Evolutionary conservation across 495 filamentous ascomycete species (phyloP).

Genomic region (Penicillium malachiteum): DNA sequence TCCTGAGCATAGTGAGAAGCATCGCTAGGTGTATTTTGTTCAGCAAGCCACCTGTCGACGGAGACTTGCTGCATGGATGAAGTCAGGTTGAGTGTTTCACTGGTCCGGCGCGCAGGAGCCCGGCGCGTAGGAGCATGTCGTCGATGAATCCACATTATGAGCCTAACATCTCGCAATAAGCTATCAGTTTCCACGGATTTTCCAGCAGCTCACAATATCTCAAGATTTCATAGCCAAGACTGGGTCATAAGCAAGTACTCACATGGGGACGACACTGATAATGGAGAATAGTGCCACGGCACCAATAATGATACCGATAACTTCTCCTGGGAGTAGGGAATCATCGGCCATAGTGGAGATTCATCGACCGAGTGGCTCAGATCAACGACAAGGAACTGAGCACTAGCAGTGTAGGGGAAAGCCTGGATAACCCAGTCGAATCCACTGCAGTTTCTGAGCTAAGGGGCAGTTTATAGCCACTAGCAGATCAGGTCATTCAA

Average conservation of each 20-base stretch:
- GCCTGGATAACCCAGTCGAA: too few species aligned
- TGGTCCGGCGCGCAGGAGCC: not conserved
- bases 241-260: constrained; percentile 17
- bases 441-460: too few species aligned
- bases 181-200: too few species aligned
- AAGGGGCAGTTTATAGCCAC: too few species aligned
- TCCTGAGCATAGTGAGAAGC: not conserved
- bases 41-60: not conserved
- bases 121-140: constrained; percentile 9
- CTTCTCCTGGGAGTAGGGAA: constrained; percentile 22
- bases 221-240: constrained; percentile 7
- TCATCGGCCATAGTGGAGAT: constrained; percentile 27
- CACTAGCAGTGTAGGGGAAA: constrained; percentile 13
- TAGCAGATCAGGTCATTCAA: too few species aligned
- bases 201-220: too few species aligned
- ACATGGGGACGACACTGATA: constrained; percentile 38
- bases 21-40: not conserved
- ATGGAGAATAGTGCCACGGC: constrained; percentile 29
- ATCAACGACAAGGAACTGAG: constrained; percentile 8
- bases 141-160: constrained; percentile 30
- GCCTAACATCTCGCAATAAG: constrained; percentile 5
- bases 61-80: constrained; percentile 4
- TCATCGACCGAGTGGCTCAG: constrained; percentile 4
- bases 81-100: not conserved
- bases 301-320: constrained; percentile 38